phyloP scores from a whole-genome alignment of 1,284 basidiomycete genomes.

The Rhodotorula sp. region DNA sequence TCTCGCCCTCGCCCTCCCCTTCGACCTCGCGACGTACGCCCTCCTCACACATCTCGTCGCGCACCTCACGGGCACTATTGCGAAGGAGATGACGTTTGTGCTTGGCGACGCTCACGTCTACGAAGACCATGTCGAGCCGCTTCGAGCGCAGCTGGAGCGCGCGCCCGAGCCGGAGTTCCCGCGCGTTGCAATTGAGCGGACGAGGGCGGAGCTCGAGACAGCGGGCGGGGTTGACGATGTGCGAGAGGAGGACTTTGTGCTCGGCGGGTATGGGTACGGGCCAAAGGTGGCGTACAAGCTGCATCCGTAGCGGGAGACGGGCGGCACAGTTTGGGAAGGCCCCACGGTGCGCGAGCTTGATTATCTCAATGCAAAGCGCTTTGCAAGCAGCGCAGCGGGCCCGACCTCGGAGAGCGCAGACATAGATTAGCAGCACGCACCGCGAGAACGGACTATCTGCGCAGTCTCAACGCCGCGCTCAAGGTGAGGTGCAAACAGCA shows the following conservation, averaged over 20 bases:
- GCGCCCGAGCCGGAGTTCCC: constrained; percentile 56
- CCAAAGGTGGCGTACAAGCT: constrained; percentile 92
- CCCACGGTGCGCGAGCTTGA: no score
- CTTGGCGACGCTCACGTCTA: constrained; percentile 98
- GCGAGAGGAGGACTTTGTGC: constrained; percentile 74
- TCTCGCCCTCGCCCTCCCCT: constrained; percentile 92
- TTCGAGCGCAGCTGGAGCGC: constrained; percentile 75
- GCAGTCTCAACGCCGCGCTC: no score
- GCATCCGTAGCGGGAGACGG: constrained; percentile 48
- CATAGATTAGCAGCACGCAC: no score
- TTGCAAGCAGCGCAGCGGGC: no score
- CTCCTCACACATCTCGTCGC: constrained; percentile 97
- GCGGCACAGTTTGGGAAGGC: background rate
- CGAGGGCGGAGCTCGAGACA: constrained; percentile 57
- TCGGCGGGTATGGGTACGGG: constrained; percentile 82
- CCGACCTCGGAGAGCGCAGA: no score
- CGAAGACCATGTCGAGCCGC: constrained; percentile 81
- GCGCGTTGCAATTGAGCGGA: constrained; percentile 65
- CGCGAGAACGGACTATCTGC: no score
- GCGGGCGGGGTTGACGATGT: constrained; percentile 72
- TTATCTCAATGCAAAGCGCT: background rate
- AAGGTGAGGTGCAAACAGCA: background rate
- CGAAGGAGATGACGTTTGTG: constrained; percentile 84
- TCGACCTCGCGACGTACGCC: constrained; percentile 96
- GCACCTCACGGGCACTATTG: constrained; percentile 77